Evolutionary conservation across 2,329 filamentous ascomycete genomes (phyloP), one percentile per base, ranked within the genome.

Genomic region (Aureobasidium melanogenum): DNA sequence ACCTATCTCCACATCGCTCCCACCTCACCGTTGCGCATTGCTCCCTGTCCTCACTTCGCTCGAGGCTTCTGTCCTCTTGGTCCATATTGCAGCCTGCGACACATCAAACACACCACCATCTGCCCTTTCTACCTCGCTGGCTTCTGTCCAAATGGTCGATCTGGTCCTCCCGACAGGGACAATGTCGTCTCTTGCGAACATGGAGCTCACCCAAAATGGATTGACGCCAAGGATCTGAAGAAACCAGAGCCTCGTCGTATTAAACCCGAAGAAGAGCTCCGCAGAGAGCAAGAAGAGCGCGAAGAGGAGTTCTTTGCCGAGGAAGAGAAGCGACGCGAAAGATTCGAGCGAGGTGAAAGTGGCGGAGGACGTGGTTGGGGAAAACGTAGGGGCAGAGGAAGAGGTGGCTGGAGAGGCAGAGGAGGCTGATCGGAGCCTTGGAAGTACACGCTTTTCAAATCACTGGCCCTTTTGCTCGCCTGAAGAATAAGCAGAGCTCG

Each of bases 1-100:
- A 73, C 72, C 24, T 74, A 72, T 56, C 65, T 74, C 1, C 72
- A 74, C 63, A 68, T 73, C 88, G 91, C 54, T 83, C 90, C 72
- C 86, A 88, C 64, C 87, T 90, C 70, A 79, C 73, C 62, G 66
- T 73, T 64, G 65, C 73, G 63, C 71, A 74, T 90, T 68, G 89
- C 86, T 28, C 86, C 89, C 1, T 96, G 91, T 69, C 89, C 91
- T 65, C 72, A 73, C 60, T 99, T 97, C 78, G 91, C 97, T 64
- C 86, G 88, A 67, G 94, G 94, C 2, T 97, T 97, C 78, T 99
- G 94, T 70, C 90, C 91, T 19, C 82, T 97, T 10, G 94, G 94
- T 0, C 91, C 92, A 1, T 77, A 84, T 63, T 99, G 94, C 75
- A 85, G 88, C 26, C 91, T 96, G 76, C 89, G 92, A 67, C 94